These are phyloP conservation scores for Hygrophorus russula DNA, from an alignment of 768 basidiomycete species.

Conservation along the genomic window DNA sequence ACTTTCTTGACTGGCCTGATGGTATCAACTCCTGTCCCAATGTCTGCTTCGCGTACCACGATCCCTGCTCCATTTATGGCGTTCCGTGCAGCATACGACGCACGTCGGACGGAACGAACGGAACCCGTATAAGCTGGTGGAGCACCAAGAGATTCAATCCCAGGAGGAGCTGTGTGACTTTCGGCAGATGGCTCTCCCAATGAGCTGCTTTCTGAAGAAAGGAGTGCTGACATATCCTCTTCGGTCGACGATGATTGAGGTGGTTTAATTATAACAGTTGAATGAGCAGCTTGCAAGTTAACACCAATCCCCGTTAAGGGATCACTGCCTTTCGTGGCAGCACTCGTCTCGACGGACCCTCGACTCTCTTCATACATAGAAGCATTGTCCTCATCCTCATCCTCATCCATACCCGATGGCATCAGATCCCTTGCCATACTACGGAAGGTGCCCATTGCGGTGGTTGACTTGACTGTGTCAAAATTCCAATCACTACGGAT, in stretches of 20 bases:
- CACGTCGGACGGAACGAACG: conserved; percentile 48
- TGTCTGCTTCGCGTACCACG: conserved; percentile 65
- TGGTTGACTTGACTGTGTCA: conserved; percentile 66
- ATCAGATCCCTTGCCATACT: conserved; percentile 62
- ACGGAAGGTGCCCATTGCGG: conserved; percentile 69
- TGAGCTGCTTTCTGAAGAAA: conserved; percentile 20
- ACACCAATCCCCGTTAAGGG: conserved; percentile 22
- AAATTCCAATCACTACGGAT: conserved; percentile 95
- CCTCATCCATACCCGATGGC: conserved; percentile 45
- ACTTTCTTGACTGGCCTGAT: conserved; percentile 92
- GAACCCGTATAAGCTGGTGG: conserved; percentile 72
- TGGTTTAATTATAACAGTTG: conserved; percentile 61
- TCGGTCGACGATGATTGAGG: conserved; percentile 21
- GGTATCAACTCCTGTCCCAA: conserved; percentile 84
- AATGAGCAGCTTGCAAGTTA: conserved; percentile 48
- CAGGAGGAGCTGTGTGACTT: conserved; percentile 23
- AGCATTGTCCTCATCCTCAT: conserved; percentile 38
- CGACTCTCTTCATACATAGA: conserved; percentile 29
- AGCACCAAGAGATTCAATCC: conserved; percentile 31
- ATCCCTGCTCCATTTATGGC: conserved; percentile 56
- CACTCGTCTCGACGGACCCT: conserved; percentile 48
- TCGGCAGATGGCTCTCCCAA: conserved; percentile 35
- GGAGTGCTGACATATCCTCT: conserved; percentile 29
- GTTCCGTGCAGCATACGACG: conserved; percentile 72
- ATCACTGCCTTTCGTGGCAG: conserved; percentile 57